phyloP scores from a whole-genome alignment of 2,329 filamentous ascomycete genomes.

The Colletotrichum sp. region DNA sequence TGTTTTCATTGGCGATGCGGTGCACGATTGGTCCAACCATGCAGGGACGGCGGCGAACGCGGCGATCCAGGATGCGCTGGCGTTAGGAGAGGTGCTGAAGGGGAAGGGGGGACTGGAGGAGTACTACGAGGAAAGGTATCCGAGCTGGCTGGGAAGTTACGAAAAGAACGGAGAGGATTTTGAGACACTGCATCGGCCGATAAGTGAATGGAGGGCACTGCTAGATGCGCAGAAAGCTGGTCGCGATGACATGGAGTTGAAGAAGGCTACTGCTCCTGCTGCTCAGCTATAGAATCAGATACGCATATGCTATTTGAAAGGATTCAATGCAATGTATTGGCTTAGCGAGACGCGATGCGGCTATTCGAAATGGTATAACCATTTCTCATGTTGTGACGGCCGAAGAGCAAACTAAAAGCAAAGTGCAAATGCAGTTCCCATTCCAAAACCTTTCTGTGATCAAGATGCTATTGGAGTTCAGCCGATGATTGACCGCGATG shows the following conservation, averaged over 20 bases:
- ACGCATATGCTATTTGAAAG: too few relatives aligned
- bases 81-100: neutral
- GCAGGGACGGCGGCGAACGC: neutral
- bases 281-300: neutral
- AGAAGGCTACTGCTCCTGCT: neutral
- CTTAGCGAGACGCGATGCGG: too few relatives aligned
- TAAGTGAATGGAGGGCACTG: neutral
- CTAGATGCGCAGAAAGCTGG: neutral
- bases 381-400: fast-evolving
- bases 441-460: too few relatives aligned
- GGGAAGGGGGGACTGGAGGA: neutral
- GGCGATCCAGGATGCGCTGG: neutral
- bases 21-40: neutral
- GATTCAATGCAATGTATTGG: fast-evolving
- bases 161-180: neutral
- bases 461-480: too few relatives aligned
- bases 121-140: neutral
- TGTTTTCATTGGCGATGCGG: neutral
- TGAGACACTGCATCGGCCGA: neutral
- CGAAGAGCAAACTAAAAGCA: fast-evolving
- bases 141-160: neutral
- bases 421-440: neutral
- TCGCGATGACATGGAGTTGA: neutral
- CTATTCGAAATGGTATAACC: fast-evolving
- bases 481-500: too few relatives aligned